Conservation (phyloP, 176 grass and related monocot species). For the Panicum miliaceum region DNA sequence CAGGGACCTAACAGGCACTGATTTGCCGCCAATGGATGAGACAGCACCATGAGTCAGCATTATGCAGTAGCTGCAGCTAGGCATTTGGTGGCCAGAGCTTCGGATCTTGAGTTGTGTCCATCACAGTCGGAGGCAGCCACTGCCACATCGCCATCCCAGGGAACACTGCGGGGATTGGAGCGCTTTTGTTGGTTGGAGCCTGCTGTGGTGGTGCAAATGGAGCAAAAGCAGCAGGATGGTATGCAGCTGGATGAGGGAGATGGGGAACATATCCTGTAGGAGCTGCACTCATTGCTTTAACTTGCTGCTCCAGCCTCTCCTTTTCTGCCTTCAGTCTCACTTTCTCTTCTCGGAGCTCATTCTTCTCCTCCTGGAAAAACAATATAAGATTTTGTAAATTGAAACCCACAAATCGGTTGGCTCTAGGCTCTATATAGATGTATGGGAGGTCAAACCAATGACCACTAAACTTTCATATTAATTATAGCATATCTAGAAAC, state of each 20-base stretch:
- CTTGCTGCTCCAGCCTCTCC: conserved; percentile 72
- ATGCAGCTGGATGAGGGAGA: conserved; percentile 62
- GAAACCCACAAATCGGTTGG: not conserved
- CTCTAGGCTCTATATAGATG: conserved; percentile 3
- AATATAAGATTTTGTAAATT: not conserved
- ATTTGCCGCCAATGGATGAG: conserved; percentile 38
- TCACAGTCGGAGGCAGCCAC: conserved; percentile 62
- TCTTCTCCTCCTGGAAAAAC: conserved; percentile 72
- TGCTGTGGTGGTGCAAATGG: conserved; percentile 52
- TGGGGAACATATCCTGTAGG: conserved; percentile 68
- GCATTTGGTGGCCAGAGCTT: conserved; percentile 95
- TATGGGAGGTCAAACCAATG: not conserved
- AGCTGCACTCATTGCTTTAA: conserved; percentile 61
- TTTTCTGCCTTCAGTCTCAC: conserved; percentile 76
- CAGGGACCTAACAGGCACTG: conserved; percentile 26
- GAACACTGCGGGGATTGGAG: conserved; percentile 45
- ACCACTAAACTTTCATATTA: not conserved
- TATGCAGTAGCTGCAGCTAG: conserved; percentile 25
- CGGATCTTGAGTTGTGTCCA: conserved; percentile 85
- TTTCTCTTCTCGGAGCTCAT: conserved; percentile 79
- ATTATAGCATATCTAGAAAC: not conserved
- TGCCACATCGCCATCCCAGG: conserved; percentile 84
- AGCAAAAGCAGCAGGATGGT: conserved; percentile 43
- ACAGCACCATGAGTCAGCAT: not conserved
- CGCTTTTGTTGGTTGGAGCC: conserved; percentile 49